Base-by-base conservation (phyloP, 176 grass and related monocot species). In the Neostapfia colusana region DNA sequence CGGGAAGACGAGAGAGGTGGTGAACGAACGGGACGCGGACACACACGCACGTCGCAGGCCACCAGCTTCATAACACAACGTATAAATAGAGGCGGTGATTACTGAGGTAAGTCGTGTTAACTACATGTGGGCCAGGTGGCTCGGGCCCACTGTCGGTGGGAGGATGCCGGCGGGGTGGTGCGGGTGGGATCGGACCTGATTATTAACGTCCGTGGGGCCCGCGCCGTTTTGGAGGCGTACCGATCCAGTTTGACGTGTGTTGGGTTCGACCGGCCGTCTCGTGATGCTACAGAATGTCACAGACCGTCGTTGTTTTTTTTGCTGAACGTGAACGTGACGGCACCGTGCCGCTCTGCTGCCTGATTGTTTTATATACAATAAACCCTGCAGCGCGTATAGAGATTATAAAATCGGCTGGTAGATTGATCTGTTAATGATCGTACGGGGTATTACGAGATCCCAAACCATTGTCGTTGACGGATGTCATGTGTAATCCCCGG, bases 281-380 rank as follows among this genome's bases (percentile, higher is more conserved):
- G 86, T 88, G 86, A 88, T 63, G 1, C 70, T 84, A 76, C 81
- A 76, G 70, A 58, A 84, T 70, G 76, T 40, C 55, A 13, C 8
- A 1, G 1, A 45, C 8, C 26, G 58, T 17, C 42, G 59, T 64
- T 68, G 31, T 61, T 44, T 25, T 78, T 24, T 25, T 83, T 24
- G 4, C 34, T 62, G 25, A 70, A n/a, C 44, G 67, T 31, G 31
- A 31, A 31, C 50, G 75, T 62, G 53, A 21, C 7, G 27, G 53
- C 45, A 3, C 14, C 54, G 54, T 35, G 49, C 21, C 24, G 15
- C 25, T 60, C 73, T 76, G 74, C 38, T 7, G 37, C 45, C 6
- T 7, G 7, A 44, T 55, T 37, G 73, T 43, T 10, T 8, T 3
- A 23, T 23, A 23, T 56, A 20, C 16, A 24, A 24, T 3, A 70